Base-by-base conservation (phyloP, 202 grass and related monocot species). In the Dendrocalamus latiflorus region DNA sequence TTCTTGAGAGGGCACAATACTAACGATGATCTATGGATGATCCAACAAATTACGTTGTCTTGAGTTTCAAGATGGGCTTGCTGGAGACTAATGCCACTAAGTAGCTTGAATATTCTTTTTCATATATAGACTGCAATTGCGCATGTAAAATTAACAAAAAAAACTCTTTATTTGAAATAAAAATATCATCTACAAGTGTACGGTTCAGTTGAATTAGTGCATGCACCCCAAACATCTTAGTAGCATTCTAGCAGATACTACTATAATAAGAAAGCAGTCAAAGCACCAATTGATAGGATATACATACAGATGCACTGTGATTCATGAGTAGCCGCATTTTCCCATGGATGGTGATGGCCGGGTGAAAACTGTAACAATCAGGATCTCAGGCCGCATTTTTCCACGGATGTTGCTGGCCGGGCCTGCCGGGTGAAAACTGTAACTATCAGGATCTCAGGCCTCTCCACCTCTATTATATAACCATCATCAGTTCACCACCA, bases 351-450 rank as follows among this genome's bases (percentile, higher is more conserved):
- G 33, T 33, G 43, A 18, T 16, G 56, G 24, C 69, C 56, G 0
- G 68, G 60, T 75, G n/a, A 51, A 89, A 89, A 21, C 54, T 1
- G 82, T 74, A 81, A 41, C 63, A 1, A 81, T 81, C 77, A 76
- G 37, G 25, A 44, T 16, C 25, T 63, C 76, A 67, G 43, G 25
- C 25, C 42, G 2, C 28, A 3, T 43, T 45, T 72, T 76, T 64
- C 67, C 25, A 54, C 45, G 43, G 53, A 28, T 6, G 8, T 16
- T 33, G 44, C 37, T 16, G 56, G 25, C 69, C 57, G 1, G 73
- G 30, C 53, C 54, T 63, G 44, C 22, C 34, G 2, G 68, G 60
- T 75, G n/a, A 51, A 89, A 89, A 21, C 54, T 1, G 82, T 74
- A 81, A 41, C 63, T 1, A 81, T 81, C 77, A 76, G 37, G 25